A percentile compares a stretch with the other conserved stretches of the same genome.
These are phyloP conservation scores for Wickerhamomyces sp. DNA, from an alignment of 1,139 yeast species.

Conservation along the genomic window DNA sequence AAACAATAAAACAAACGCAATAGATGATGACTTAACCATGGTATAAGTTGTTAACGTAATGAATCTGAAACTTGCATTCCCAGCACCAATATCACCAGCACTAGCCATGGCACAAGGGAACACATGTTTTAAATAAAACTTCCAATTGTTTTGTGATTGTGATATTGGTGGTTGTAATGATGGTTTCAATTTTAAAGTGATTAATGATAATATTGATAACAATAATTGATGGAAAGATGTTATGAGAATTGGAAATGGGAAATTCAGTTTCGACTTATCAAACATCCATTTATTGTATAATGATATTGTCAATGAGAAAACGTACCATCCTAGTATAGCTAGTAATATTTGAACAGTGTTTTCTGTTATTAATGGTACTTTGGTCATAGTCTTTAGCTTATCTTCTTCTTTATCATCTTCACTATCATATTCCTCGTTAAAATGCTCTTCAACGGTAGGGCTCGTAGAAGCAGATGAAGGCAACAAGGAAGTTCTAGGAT, in stretches of 20 bases:
- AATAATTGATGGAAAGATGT: conserved; percentile 84
- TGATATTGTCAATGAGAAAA: conserved; percentile 70
- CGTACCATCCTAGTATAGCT: conserved; percentile 41
- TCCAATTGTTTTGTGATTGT: conserved; percentile 16
- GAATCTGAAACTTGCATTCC: conserved; percentile 75
- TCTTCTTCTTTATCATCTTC: conserved; percentile 2
- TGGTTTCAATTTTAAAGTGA: conserved; percentile 44
- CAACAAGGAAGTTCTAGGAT: not conserved
- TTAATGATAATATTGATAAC: conserved; percentile 46
- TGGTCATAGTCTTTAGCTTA: not conserved
- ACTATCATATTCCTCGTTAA: not conserved
- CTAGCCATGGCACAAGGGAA: conserved; percentile 85
- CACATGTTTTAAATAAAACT: conserved; percentile 48
- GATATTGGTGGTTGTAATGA: conserved; percentile 30
- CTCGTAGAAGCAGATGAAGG: not conserved
- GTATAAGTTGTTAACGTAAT: conserved; percentile 84
- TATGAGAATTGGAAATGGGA: conserved; percentile 77
- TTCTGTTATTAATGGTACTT: conserved; percentile 9
- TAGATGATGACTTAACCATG: conserved; percentile 84
- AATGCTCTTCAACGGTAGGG: not conserved
- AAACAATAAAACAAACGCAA: conserved; percentile 83
- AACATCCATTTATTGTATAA: conserved; percentile 98
- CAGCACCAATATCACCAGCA: conserved; percentile 91
- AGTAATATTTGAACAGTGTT: conserved; percentile 11
- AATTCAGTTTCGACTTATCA: conserved; percentile 62